These are phyloP conservation scores for Chrysanthemum makinoi DNA, from an alignment of 129 eudicot species.

Conservation along the genomic window DNA sequence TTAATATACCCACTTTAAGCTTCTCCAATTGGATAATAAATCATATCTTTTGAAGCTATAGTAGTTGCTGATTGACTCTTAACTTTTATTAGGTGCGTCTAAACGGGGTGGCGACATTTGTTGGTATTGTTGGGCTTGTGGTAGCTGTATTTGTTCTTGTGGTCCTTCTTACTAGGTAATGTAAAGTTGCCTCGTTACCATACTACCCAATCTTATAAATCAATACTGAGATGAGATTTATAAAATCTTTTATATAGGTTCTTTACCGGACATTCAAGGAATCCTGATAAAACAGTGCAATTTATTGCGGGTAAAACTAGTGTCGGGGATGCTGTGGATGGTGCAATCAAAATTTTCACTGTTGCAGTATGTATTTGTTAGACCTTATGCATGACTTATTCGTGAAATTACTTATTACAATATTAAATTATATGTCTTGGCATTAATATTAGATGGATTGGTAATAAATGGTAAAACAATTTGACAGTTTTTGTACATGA, in stretches of 20 bases:
- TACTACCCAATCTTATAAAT: background rate
- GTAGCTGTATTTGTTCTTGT: constrained; percentile 75
- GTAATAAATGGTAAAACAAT: too few species aligned
- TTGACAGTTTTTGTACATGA: too few species aligned
- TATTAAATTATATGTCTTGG: too few species aligned
- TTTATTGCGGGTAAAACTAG: constrained; percentile 64
- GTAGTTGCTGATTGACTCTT: background rate
- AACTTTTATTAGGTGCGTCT: constrained; percentile 61
- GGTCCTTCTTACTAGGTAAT: constrained; percentile 68
- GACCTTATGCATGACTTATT: too few species aligned
- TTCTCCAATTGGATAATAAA: background rate
- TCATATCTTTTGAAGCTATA: background rate
- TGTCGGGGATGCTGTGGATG: constrained; percentile 70
- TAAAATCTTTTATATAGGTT: constrained; percentile 38
- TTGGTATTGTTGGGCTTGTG: constrained; percentile 83
- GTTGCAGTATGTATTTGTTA: constrained; percentile 64
- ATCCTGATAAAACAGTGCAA: constrained; percentile 37
- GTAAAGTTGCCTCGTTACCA: constrained; percentile 1
- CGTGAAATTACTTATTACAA: too few species aligned
- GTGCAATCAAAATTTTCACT: constrained; percentile 81
- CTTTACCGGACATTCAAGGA: constrained; percentile 69
- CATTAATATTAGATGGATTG: too few species aligned
- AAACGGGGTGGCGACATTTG: constrained; percentile 93
- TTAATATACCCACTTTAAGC: background rate
- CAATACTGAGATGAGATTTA: constrained; percentile 14